These are phyloP conservation scores for Penicillium tannophilum DNA, from an alignment of 495 filamentous ascomycete species.

Conservation along the genomic window DNA sequence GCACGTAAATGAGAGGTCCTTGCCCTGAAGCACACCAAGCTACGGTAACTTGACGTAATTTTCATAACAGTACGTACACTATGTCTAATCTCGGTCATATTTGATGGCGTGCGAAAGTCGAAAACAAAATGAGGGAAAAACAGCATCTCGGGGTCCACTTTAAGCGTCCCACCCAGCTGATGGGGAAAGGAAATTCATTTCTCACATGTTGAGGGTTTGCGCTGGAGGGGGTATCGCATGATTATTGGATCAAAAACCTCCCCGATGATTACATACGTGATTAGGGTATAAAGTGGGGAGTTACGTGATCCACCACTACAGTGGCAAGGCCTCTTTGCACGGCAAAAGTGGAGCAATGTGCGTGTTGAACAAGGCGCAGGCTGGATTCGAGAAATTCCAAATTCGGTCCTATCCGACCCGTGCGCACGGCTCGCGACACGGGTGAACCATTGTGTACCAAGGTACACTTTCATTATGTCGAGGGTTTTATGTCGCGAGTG, in stretches of 20 bases:
- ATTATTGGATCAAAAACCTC: not conserved
- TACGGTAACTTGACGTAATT: not conserved
- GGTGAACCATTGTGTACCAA: not conserved
- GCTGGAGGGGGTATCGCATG: not conserved
- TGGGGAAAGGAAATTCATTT: not conserved
- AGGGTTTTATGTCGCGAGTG: no score
- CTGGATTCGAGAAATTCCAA: conserved; percentile 20
- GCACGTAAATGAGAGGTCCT: conserved; percentile 37
- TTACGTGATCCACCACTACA: not conserved
- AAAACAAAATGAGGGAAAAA: not conserved
- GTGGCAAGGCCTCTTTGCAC: not conserved
- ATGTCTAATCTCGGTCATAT: not conserved
- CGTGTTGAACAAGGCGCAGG: conserved; percentile 10
- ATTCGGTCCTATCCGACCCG: conserved; percentile 23
- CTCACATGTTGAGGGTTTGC: conserved; percentile 2
- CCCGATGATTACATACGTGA: not conserved
- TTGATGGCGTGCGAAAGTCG: not conserved
- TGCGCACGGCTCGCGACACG: conserved; percentile 17
- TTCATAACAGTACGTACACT: no score
- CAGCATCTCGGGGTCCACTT: not conserved
- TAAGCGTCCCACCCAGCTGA: not conserved
- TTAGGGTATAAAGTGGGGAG: not conserved
- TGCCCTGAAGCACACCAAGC: not conserved
- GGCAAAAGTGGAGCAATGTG: not conserved
- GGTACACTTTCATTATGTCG: no score